phyloP scores from a whole-genome alignment of 2,329 filamentous ascomycete species.

The Trichoderma guizhouense region DNA sequence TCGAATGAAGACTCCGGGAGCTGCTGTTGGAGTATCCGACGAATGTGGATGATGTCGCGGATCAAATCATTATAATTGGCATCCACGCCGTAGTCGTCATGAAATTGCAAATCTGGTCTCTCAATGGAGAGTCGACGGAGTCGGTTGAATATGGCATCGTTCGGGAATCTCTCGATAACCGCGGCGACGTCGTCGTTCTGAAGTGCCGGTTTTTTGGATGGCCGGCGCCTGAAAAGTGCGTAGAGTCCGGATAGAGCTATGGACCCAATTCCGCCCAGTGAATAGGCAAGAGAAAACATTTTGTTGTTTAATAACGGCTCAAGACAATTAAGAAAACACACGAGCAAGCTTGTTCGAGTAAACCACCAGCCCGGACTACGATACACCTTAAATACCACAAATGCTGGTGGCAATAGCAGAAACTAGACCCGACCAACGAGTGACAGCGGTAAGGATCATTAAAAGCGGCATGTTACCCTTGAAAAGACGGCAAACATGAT shows the following conservation, averaged over 20 bases:
- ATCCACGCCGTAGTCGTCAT: background rate
- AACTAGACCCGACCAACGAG: background rate
- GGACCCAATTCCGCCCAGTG: background rate
- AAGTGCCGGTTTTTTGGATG: background rate
- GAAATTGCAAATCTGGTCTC: background rate
- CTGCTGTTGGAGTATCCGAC: background rate
- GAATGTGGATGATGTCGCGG: background rate
- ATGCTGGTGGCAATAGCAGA: background rate
- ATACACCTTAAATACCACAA: background rate
- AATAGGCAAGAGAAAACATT: background rate
- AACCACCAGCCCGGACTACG: background rate
- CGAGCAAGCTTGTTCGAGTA: background rate
- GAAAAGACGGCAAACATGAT: background rate
- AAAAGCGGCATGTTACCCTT: background rate
- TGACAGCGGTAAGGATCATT: background rate
- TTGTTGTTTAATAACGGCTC: no score
- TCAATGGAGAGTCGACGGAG: background rate
- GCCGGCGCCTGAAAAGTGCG: no score
- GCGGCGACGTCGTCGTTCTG: background rate
- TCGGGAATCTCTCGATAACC: background rate
- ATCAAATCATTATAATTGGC: background rate
- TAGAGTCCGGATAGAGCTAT: background rate
- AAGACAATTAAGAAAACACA: background rate
- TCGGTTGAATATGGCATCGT: background rate
- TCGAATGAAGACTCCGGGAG: background rate